Evolutionary conservation across 331 rosid genomes (phyloP).

Genomic region (Telfairia occidentalis): DNA sequence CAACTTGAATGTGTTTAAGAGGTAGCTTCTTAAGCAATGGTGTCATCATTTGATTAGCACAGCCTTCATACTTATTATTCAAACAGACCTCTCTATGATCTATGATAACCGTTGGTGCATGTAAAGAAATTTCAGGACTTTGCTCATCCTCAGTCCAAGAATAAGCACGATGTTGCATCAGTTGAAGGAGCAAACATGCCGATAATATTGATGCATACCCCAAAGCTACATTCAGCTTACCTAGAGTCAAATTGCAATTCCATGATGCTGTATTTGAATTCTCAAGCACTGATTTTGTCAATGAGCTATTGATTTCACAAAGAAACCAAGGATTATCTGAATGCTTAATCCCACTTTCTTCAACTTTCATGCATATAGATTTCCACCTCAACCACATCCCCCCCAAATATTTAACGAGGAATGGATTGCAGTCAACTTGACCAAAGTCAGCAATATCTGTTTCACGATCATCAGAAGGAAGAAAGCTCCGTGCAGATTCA

Average conservation of each 20-base stretch:
- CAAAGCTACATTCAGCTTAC: conserved; percentile 59
- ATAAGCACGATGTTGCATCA: conserved; percentile 32
- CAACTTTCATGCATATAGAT: conserved; percentile 34
- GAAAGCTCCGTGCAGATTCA: conserved; percentile 45
- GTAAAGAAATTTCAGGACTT: conserved; percentile 19
- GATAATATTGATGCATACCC: conserved; percentile 47
- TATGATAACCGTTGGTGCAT: conserved; percentile 15
- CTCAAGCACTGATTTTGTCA: conserved; percentile 28
- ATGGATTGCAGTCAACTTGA: conserved; percentile 33
- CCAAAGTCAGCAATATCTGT: conserved; percentile 9
- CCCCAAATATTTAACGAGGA: conserved; percentile 32
- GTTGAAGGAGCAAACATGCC: conserved; percentile 44
- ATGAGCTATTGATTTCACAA: conserved; percentile 39
- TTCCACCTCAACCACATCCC: conserved; percentile 51
- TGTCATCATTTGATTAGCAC: conserved; percentile 32
- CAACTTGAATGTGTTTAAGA: conserved; percentile 53
- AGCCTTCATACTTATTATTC: conserved; percentile 27
- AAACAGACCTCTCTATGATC: conserved; percentile 23
- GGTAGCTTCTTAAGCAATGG: conserved; percentile 53
- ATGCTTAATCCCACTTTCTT: conserved; percentile 37
- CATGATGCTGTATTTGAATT: conserved; percentile 36
- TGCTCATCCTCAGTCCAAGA: conserved; percentile 27
- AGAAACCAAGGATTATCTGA: conserved; percentile 62
- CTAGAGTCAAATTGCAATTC: conserved; percentile 59
- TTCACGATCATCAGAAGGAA: conserved; percentile 30